Conservation (phyloP, 2,329 filamentous ascomycete genomes). For the Colletotrichum magnum region DNA sequence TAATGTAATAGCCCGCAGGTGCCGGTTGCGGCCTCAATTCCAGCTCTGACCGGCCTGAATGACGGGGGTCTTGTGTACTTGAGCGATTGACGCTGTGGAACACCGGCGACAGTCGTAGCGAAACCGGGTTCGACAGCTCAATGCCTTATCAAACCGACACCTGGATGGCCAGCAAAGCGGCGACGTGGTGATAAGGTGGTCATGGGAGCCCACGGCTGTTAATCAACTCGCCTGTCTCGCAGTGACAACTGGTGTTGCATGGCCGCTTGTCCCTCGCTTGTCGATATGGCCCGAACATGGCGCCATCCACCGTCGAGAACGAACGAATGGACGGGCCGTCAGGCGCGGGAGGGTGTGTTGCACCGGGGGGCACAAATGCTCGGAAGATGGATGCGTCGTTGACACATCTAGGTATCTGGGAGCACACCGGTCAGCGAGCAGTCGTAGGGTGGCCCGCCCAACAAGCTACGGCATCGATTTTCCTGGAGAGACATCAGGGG, state of each 20-base stretch:
- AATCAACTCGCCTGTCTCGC: slow-evolving; percentile 5
- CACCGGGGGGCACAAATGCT: slow-evolving; percentile 24
- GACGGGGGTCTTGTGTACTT: slow-evolving; percentile 13
- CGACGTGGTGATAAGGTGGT: slow-evolving; percentile 21
- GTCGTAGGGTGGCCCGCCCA: slow-evolving; percentile 30
- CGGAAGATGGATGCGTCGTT: slow-evolving; percentile 18
- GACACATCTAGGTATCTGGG: slow-evolving; percentile 13
- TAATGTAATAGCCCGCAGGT: slow-evolving; percentile 4
- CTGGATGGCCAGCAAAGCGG: slow-evolving; percentile 26
- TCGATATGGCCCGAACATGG: slow-evolving; percentile 18
- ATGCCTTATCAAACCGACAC: background rate
- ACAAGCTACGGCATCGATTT: slow-evolving; percentile 11
- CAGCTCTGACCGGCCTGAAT: background rate
- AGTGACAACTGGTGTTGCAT: slow-evolving; percentile 22
- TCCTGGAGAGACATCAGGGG: slow-evolving; percentile 29
- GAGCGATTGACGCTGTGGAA: slow-evolving; percentile 15
- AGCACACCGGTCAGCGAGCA: slow-evolving; percentile 29
- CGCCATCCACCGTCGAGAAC: slow-evolving; percentile 13
- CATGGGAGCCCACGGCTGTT: slow-evolving; percentile 16
- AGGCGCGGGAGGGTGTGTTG: slow-evolving; percentile 24
- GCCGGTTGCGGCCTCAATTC: slow-evolving; percentile 16
- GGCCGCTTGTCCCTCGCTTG: slow-evolving; percentile 11
- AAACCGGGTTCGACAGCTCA: slow-evolving; percentile 13
- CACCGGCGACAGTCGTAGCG: slow-evolving; percentile 16
- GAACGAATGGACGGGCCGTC: slow-evolving; percentile 24